Evolutionary conservation across 352 stramenopile species (phyloP), one percentile per base, ranked within the genome.

Genomic region (Pythium monospermum): DNA sequence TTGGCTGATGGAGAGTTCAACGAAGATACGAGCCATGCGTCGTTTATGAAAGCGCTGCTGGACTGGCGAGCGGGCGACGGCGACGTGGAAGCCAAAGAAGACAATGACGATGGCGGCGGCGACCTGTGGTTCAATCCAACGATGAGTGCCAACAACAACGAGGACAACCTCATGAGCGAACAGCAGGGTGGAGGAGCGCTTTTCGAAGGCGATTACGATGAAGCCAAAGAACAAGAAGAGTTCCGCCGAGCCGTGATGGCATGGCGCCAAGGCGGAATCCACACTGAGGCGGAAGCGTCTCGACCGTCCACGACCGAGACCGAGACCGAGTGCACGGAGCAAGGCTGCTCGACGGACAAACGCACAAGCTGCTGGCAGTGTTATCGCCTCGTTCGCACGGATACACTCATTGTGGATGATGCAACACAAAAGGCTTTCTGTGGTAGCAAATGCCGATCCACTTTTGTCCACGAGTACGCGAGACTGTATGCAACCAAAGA

Each of bases 341-440:
- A 70, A 38, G 60, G 68, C 2, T 75, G 68, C 15, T 46, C 53
- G 0, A 67, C 74, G 11, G 64, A 51, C 6, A 59, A 73, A 28
- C 70, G 71, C 21, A 82, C 79, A 53, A 84, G 78, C 52, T 94
- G 80, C 43, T 94, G 83, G 83, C 80, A 94, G 30, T 94, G 83
- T 47, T 94, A 94, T 57, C 64, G 61, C 4, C 50, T 94, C 16
- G 53, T 69, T 27, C 60, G 57, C 33, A 57, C 57, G 4, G 73
- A 86, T 8, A 36, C 33, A 2, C 52, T 89, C 11, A 32, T 85
- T 0, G 42, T 61, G 4, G 83, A 91, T 28, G 47, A 54, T 0
- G 54, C 65, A 40, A 82, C 73, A 8, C 49, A 52, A 2, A 84
- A 85, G 16, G 38, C 32, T 2, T 94, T 93, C 51, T 93, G 82